These are phyloP conservation scores for Bombardia bombarda DNA, from an alignment of 495 filamentous ascomycete species.

Conservation along the genomic window DNA sequence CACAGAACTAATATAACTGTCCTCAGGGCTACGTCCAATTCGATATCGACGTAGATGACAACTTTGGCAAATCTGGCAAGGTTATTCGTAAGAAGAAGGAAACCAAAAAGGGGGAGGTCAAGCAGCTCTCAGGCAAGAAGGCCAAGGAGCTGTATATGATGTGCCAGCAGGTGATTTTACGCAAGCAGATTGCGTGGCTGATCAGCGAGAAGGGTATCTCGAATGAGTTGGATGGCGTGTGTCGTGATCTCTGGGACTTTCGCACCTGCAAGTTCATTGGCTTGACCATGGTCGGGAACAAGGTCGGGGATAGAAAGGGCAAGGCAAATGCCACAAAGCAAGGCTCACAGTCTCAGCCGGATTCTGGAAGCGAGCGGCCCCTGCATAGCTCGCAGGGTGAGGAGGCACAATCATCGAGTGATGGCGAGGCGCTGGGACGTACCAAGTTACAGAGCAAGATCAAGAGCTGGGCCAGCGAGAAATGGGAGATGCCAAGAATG, in stretches of 20 bases:
- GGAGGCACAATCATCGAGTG: not conserved
- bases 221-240: constrained; percentile 39
- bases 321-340: not conserved
- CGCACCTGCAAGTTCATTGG: constrained; percentile 32
- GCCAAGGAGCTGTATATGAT: constrained; percentile 75
- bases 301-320: constrained; percentile 7
- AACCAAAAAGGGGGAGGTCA: constrained; percentile 45
- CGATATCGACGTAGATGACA: constrained; percentile 65
- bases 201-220: constrained; percentile 32
- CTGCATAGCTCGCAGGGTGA: constrained; percentile 34
- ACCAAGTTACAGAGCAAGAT: constrained; percentile 4
- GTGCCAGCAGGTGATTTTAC: constrained; percentile 68
- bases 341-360: not conserved
- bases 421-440: not conserved
- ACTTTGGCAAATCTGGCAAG: constrained; percentile 57
- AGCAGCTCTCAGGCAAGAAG: constrained; percentile 53
- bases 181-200: constrained; percentile 35
- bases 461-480: constrained; percentile 15
- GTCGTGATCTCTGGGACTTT: constrained; percentile 44
- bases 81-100: constrained; percentile 36
- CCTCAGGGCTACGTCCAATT: constrained; percentile 46
- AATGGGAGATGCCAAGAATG: constrained; percentile 32
- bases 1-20: too few species aligned
- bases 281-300: constrained; percentile 11
- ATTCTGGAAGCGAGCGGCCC: constrained; percentile 8